Conservation (phyloP, 257 asterid genomes). For the Solanum piurae region DNA sequence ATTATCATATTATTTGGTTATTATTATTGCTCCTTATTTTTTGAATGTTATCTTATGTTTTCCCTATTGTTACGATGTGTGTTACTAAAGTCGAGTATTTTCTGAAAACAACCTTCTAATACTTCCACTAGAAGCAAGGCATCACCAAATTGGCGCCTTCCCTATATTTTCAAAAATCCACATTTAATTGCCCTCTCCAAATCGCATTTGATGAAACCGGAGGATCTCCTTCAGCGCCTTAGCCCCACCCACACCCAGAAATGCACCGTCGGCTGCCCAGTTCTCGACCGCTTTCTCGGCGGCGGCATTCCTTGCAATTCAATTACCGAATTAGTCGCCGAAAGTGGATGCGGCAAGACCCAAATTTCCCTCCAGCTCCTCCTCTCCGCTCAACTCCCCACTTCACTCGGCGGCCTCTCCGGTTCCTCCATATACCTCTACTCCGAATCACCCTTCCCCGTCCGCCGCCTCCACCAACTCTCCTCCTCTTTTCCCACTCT, state of each 20-base stretch:
- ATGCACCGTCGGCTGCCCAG: constrained; percentile 52
- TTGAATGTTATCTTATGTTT: too few species aligned
- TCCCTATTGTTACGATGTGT: background rate
- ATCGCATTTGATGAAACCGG: constrained; percentile 32
- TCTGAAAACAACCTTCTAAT: background rate
- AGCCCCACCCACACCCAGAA: constrained; percentile 30
- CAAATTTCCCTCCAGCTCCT: constrained; percentile 87
- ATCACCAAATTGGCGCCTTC: background rate
- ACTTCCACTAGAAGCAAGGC: background rate
- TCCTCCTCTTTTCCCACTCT: constrained; percentile 29
- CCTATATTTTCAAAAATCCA: background rate
- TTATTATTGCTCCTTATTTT: background rate
- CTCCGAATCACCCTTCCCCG: constrained; percentile 80
- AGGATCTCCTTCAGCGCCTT: constrained; percentile 51
- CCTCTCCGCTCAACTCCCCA: constrained; percentile 71
- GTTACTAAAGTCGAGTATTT: background rate
- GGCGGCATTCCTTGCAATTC: constrained; percentile 82
- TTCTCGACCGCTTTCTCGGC: constrained; percentile 55
- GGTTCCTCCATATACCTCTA: constrained; percentile 74
- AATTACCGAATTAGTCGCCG: constrained; percentile 81
- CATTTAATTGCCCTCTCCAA: background rate
- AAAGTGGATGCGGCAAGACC: constrained; percentile 90
- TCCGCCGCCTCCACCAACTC: constrained; percentile 72
- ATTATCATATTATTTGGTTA: too few species aligned
- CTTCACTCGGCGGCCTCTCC: constrained; percentile 64